Percentiles rank a stretch among this genome's conserved stretches.
Evolutionary conservation across 305 asterid genomes (phyloP).

Genomic region (Fraxinus floribunda): DNA sequence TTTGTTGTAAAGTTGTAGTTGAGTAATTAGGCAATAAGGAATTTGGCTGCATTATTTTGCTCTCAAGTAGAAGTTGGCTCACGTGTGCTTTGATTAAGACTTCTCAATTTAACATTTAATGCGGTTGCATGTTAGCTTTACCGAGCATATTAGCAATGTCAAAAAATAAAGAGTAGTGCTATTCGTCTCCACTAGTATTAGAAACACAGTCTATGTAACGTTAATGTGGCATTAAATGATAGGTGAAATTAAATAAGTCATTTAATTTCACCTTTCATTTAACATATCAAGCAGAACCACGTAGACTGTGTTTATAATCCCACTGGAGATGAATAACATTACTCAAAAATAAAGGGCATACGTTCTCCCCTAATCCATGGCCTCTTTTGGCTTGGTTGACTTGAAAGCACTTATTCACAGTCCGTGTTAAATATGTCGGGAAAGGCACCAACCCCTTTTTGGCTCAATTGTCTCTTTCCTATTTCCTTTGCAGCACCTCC

Average conservation of each 20-base stretch:
- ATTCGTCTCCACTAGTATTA: too few relatives aligned
- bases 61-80: not conserved
- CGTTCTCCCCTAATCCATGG: not conserved
- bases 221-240: too few relatives aligned
- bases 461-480: constrained; percentile 34
- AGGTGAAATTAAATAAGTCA: too few relatives aligned
- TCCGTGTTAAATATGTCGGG: not conserved
- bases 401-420: not conserved
- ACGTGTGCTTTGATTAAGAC: not conserved
- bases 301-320: too few relatives aligned
- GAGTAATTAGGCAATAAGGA: not conserved
- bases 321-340: too few relatives aligned
- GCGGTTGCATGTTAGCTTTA: not conserved
- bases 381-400: not conserved
- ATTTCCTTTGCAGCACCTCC: constrained; percentile 15
- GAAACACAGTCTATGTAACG: too few relatives aligned
- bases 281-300: too few relatives aligned
- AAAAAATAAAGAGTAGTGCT: not conserved
- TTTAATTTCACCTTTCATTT: too few relatives aligned
- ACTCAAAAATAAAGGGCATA: too few relatives aligned
- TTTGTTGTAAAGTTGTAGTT: not conserved
- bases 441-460: not conserved
- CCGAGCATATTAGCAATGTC: not conserved
- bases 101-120: not conserved
- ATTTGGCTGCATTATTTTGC: not conserved